Evolutionary conservation across 164 flowering plant species (phyloP).

Genomic region (Tinospora cordifolia): DNA sequence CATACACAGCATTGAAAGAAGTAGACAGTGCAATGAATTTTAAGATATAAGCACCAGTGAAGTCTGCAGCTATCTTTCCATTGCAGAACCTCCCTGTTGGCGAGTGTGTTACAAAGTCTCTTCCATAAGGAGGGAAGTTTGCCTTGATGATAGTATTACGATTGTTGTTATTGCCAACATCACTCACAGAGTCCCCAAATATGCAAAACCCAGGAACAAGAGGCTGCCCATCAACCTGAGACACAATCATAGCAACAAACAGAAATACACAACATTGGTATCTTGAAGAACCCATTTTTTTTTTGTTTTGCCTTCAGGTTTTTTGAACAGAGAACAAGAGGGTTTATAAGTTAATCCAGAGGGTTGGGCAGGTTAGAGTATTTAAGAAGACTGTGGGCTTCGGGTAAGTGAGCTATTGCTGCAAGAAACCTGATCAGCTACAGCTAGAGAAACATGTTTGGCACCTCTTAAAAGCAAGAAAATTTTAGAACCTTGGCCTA

Average conservation of each 20-base stretch:
- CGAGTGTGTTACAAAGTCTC: constrained; percentile 63
- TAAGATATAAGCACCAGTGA: constrained; percentile 43
- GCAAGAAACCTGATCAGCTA: constrained; percentile 17
- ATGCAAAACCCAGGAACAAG: constrained; percentile 72
- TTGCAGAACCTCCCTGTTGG: constrained; percentile 94
- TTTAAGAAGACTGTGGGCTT: background rate
- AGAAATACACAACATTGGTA: constrained; percentile 12
- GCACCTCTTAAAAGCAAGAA: constrained; percentile 19
- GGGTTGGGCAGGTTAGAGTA: background rate
- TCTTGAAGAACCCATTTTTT: constrained; percentile 26
- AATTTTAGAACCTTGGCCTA: constrained; percentile 15
- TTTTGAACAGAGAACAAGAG: background rate
- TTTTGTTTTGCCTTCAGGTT: background rate
- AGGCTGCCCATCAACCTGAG: constrained; percentile 47
- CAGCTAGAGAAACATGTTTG: constrained; percentile 27
- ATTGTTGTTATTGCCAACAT: constrained; percentile 81
- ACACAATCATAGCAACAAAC: constrained; percentile 14
- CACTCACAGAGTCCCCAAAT: constrained; percentile 86
- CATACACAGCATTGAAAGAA: no score
- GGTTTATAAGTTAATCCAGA: constrained; percentile 14
- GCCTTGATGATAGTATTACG: constrained; percentile 60
- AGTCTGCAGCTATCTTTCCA: constrained; percentile 44
- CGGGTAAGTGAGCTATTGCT: background rate
- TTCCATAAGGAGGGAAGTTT: constrained; percentile 87
- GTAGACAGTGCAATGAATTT: background rate